A percentile compares a stretch with the other conserved stretches of the same genome.
Evolutionary conservation across 2,329 filamentous ascomycete genomes (phyloP).

Genomic region (Zymoseptoria crescenta): DNA sequence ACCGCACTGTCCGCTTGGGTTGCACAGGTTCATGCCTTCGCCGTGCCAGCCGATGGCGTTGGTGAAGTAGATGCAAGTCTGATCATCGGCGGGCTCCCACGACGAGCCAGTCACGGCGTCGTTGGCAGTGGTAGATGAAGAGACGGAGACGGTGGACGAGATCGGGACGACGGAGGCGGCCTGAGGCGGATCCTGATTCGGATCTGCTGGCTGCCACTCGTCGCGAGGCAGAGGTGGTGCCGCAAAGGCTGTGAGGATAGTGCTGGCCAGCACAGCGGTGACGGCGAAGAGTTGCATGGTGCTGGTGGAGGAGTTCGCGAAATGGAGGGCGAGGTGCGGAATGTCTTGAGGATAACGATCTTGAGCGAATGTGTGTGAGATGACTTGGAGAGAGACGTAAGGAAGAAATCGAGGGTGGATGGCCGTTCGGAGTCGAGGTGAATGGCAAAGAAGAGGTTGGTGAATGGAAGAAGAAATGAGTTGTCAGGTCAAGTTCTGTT

Average conservation of each 20-base stretch:
- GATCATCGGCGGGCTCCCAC: conserved; percentile 2
- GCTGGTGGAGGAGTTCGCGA: neutral
- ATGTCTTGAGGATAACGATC: neutral
- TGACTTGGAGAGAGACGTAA: neutral
- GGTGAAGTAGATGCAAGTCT: conserved; percentile 8
- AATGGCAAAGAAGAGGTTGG: neutral
- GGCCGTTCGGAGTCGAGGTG: neutral
- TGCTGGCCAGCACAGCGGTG: neutral
- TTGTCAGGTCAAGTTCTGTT: neutral
- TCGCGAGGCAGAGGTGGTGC: neutral
- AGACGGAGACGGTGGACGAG: neutral
- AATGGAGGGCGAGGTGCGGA: neutral
- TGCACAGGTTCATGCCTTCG: conserved; percentile 8
- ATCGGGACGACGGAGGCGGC: neutral
- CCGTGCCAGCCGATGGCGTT: conserved; percentile 4
- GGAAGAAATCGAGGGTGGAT: neutral
- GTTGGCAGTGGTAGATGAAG: neutral
- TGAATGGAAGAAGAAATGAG: neutral
- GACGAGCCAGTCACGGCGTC: neutral
- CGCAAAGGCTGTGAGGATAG: neutral
- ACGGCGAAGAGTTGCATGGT: neutral
- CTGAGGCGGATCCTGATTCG: neutral
- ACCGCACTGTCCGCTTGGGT: conserved; percentile 4
- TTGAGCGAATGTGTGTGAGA: neutral
- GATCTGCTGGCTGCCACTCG: neutral